Base-by-base conservation (phyloP, 805 yeast species). In the Hanseniaspora guilliermondii region DNA sequence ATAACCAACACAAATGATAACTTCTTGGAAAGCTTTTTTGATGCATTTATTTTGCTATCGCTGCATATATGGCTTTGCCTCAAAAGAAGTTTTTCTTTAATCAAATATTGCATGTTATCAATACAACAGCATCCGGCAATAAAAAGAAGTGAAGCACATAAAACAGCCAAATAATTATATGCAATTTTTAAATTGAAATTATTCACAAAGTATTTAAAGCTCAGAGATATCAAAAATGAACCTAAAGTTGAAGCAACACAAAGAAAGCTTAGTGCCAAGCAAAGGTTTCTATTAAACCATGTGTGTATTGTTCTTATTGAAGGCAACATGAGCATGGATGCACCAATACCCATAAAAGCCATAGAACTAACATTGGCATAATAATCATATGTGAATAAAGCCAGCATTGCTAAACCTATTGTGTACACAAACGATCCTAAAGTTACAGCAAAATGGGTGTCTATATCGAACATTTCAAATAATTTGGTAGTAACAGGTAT, bases 221-320 rank as follows among this genome's bases (percentile, higher is more conserved):
- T 67, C 52, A 73, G 61, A 11, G 79, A 76, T 59, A 73, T 73
- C 19, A 73, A 48, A 50, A 74, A 62, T 17, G 78, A 76, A 9
- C 81, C 81, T 9, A 75, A 60, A 5, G 77, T 70, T 0, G 79
- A 75, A n/a, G 80, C 80, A 14, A 72, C 62, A 2, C 77, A 73
- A 0, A 74, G 74, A 11, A 74, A 57, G 4, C 77, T 75, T 24
- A 70, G 64, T 4, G 76, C 79, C 40, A 70, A 58, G 6, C 72
- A 76, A 36, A 80, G 65, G 49, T 65, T 68, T 33, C 55, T 65
- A 44, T 65, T 56, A 60, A 75, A 76, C 66, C 75, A 76, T 35
- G 75, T 76, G 1, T 76, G 65, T 14, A 74, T 64, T 2, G 70
- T 65, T 4, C 75, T 69, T 32, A 76, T 62, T 47, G 73, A 61